A percentile compares a stretch with the other conserved stretches of the same genome.
phyloP scores from a whole-genome alignment of 2,329 filamentous ascomycete species.

The Trichophyton benhamiae region DNA sequence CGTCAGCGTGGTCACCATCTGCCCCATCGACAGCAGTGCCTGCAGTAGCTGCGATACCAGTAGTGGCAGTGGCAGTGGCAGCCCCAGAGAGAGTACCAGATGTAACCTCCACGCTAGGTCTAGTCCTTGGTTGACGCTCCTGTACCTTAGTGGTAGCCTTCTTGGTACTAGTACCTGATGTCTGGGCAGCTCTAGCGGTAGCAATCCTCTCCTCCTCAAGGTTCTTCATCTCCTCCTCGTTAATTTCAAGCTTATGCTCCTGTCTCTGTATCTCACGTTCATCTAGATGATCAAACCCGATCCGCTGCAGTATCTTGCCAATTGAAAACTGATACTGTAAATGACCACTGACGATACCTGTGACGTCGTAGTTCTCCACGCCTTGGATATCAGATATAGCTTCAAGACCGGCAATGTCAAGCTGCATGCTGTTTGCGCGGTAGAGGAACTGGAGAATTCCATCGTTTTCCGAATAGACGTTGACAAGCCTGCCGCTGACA shows the following conservation, averaged over 20 bases:
- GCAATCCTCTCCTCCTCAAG: slow-evolving; percentile 22
- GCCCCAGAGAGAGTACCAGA: not conserved
- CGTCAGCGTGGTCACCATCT: not conserved
- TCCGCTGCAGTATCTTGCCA: slow-evolving; percentile 52
- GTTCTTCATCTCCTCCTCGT: slow-evolving; percentile 27
- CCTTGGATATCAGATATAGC: slow-evolving; percentile 44
- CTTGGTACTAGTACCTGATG: not conserved
- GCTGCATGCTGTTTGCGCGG: slow-evolving; percentile 66
- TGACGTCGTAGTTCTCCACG: slow-evolving; percentile 55
- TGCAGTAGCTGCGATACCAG: not conserved
- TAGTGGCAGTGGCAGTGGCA: not conserved
- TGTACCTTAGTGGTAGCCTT: not conserved
- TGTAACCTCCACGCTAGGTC: not conserved
- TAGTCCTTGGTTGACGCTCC: not conserved
- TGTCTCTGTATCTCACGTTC: slow-evolving; percentile 33
- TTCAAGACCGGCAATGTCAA: slow-evolving; percentile 75
- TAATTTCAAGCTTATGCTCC: slow-evolving; percentile 28
- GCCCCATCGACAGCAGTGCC: not conserved
- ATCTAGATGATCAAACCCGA: slow-evolving; percentile 57
- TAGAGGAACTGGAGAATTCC: slow-evolving; percentile 81
- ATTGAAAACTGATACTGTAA: slow-evolving; percentile 57
- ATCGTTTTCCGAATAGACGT: slow-evolving; percentile 79
- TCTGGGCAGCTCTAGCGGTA: slow-evolving; percentile 11
- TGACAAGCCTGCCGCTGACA: slow-evolving; percentile 70
- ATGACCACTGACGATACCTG: slow-evolving; percentile 55